Evolutionary conservation across 2,329 filamentous ascomycete genomes (phyloP), one percentile per base, ranked within the genome.

Genomic region (Lecanosticta acicola): DNA sequence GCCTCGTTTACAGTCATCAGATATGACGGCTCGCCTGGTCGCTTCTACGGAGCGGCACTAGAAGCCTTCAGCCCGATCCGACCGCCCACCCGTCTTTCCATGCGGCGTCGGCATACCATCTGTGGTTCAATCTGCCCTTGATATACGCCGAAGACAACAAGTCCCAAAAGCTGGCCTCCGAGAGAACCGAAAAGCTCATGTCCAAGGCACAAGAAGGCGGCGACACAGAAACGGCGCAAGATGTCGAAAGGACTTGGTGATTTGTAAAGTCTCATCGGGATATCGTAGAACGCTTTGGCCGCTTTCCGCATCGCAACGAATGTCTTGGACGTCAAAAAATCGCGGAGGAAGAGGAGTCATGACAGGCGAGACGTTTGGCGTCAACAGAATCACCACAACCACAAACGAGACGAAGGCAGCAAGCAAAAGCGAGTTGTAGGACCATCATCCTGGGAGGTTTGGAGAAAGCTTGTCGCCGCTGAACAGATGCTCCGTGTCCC

Each of bases 81-180:
- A 5, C 53, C 2, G 14, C 39, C 2, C 48, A 56, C 14, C 7
- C 36, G 1, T 48, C 32, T 11, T 56, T 46, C 33, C 24, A 32
- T 9, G 38, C 19, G 4, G 48, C 45, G 2, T 59, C 50, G 0
- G 58, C 64, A 7, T 70, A 72, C 37, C 70, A 76, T 1, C 62
- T 65, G 16, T 84, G 80, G 78, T 77, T 83, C 56, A 75, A 75
- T 55, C 63, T 83, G 56, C 79, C 81, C 0, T 62, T 83, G 4
- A 73, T 77, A 70, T 81, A 84, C 60, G 75, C 75, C 0, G 79
- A 83, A 58, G 64, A 73, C 17, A 41, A 72, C 1, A 56, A 63
- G 0, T 62, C 66, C 3, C 79, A 81, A 46, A 60, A 74, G 8
- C 43, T 60, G 20, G 64, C 68, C 3, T 45, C 64, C 0, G 50